Evolutionary conservation across 1,284 basidiomycete genomes (phyloP), one percentile per base, ranked within the genome.

Genomic region (Rhodotorula sp.): DNA sequence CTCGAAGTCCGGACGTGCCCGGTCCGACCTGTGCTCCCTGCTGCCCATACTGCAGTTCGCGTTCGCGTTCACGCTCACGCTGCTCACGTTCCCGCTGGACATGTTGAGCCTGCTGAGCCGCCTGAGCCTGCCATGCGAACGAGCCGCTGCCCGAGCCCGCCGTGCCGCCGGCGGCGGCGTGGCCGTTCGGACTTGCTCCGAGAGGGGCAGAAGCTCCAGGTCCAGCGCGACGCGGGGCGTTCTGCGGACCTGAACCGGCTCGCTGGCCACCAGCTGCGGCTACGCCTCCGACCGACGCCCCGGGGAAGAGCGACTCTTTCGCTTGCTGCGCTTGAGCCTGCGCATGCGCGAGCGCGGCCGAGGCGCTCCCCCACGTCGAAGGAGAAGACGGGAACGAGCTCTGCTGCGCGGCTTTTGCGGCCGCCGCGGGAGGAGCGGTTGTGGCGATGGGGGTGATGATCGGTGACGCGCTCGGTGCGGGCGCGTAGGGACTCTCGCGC

Each of bases 401-500:
- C 6, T 48, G 53, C 57, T 30, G 24, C 17, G 42, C 42, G 12
- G 42, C 57, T 4, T 49, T 30, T 66, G 60, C 42, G 44, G 62
- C 22, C 57, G 67, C 18, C 33, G 54, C 53, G 45, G 46, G 17
- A 37, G 59, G 29, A 20, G 45, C 30, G 59, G 64, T 46, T 5
- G 54, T 49, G 20, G 20, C 26, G 17, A 30, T 33, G 20, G 48
- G n/a, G 3, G 33, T 12, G 29, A n/a, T 6, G 12, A 29, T 17
- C 12, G 58, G 22, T 1, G 44, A 6, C 6, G 26, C 53, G n/a
- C 53, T 26, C 17, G 62, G 18, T 6, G 42, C 24, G 30, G 65
- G 59, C 26, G 66, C 69, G 54, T 75, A 75, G 14, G 74, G 74
- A 22, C 49, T 66, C 54, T 75, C 74, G 30, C 74, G 62, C 6